phyloP scores from a whole-genome alignment of 2,329 filamentous ascomycete genomes.

The Fusarium buxicola region DNA sequence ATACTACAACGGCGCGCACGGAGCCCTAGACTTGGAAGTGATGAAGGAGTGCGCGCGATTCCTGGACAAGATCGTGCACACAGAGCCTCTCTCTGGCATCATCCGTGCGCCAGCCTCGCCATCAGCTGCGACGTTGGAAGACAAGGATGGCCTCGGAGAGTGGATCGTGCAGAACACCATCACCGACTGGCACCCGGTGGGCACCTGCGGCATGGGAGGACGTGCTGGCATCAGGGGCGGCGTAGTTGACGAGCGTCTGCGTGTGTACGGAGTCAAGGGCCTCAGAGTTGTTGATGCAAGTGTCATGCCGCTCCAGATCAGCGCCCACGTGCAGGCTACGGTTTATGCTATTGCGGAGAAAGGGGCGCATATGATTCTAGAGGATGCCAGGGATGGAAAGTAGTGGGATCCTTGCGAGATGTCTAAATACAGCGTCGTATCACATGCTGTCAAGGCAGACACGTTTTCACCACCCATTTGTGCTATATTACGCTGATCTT shows the following conservation, averaged over 20 bases:
- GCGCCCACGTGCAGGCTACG: conserved; percentile 49
- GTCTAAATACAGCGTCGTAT: no score
- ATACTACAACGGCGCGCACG: conserved; percentile 55
- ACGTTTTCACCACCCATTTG: no score
- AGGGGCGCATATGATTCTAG: conserved; percentile 43
- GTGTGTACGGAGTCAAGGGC: conserved; percentile 47
- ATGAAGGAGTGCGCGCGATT: conserved; percentile 57
- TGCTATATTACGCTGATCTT: no score
- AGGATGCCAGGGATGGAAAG: conserved; percentile 16
- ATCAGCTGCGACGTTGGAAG: conserved; percentile 25
- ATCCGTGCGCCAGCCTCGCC: conserved; percentile 49
- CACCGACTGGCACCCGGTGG: conserved; percentile 55
- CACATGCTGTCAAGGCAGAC: no score
- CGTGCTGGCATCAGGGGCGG: conserved; percentile 46
- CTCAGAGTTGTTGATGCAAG: conserved; percentile 48
- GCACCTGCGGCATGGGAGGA: conserved; percentile 51
- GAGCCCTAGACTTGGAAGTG: conserved; percentile 56
- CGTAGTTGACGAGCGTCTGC: conserved; percentile 47
- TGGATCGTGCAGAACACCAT: conserved; percentile 48
- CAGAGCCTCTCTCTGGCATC: conserved; percentile 52
- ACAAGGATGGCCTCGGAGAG: conserved; percentile 32
- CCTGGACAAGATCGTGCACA: conserved; percentile 52
- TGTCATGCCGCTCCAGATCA: conserved; percentile 47
- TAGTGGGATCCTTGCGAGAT: no score
- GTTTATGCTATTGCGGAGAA: conserved; percentile 53